A percentile compares a stretch with the other conserved stretches of the same genome.
Evolutionary conservation across 495 filamentous ascomycete species (phyloP).

Genomic region (Annulohypoxylon moriforme): DNA sequence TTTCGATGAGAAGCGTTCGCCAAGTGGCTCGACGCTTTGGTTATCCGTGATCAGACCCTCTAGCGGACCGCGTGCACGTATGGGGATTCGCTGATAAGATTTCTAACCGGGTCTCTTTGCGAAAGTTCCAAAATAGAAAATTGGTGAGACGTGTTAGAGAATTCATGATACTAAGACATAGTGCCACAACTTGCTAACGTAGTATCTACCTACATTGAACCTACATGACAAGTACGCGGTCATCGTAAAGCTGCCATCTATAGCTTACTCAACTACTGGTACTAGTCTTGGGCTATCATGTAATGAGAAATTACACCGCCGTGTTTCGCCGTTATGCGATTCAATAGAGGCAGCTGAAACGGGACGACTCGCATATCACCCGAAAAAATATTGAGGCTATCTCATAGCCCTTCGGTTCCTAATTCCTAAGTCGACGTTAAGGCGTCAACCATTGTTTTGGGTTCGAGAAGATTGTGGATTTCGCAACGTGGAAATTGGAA

Average conservation of each 20-base stretch:
- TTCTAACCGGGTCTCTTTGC: slow-evolving; percentile 22
- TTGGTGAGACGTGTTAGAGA: slow-evolving; percentile 21
- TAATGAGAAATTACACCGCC: background rate
- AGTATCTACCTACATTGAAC: background rate
- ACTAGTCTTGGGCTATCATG: background rate
- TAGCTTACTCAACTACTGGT: background rate
- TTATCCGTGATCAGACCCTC: slow-evolving; percentile 32
- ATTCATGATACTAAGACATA: background rate
- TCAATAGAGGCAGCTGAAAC: background rate
- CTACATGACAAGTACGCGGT: background rate
- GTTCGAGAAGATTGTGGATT: slow-evolving; percentile 8
- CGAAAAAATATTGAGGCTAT: background rate
- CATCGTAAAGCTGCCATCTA: background rate
- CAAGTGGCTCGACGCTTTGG: slow-evolving; percentile 22
- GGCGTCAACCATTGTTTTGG: slow-evolving; percentile 2
- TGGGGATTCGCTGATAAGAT: slow-evolving; percentile 35
- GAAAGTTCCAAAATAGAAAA: slow-evolving; percentile 8
- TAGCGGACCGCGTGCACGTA: slow-evolving; percentile 41
- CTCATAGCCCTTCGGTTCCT: background rate
- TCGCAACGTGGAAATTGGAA: background rate
- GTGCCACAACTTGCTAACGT: background rate
- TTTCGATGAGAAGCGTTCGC: background rate
- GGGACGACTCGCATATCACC: background rate
- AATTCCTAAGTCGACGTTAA: background rate
- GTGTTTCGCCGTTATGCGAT: background rate